Conservation (phyloP, 805 yeast species). For the Monosporozyma servazzii region DNA sequence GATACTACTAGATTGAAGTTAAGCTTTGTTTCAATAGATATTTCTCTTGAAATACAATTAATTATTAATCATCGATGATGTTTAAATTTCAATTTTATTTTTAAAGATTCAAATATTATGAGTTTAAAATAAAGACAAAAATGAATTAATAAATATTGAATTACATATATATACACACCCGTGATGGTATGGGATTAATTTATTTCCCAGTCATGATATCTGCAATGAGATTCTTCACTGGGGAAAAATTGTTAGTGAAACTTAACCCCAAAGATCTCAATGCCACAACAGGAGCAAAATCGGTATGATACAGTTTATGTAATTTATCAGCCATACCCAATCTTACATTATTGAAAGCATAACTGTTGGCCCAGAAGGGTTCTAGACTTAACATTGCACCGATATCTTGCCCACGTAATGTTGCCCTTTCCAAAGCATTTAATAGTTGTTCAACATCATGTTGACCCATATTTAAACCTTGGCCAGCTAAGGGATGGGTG, state of each 20-base stretch:
- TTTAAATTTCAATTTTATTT: background rate
- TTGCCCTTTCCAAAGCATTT: slow-evolving; percentile 58
- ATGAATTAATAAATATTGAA: background rate
- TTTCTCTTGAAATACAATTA: background rate
- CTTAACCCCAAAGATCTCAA: slow-evolving; percentile 71
- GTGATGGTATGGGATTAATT: no score
- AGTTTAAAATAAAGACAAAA: background rate
- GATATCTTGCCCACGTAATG: slow-evolving; percentile 74
- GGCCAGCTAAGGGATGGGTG: slow-evolving; percentile 96
- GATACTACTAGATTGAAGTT: background rate
- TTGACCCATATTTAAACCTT: slow-evolving; percentile 97
- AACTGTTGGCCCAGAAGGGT: slow-evolving; percentile 78
- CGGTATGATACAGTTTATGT: slow-evolving; percentile 77
- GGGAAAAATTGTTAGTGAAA: slow-evolving; percentile 50
- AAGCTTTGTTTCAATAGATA: background rate
- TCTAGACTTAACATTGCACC: slow-evolving; percentile 77
- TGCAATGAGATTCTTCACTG: slow-evolving; percentile 64
- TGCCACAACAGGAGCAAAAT: slow-evolving; percentile 62
- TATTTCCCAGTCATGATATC: slow-evolving; percentile 37
- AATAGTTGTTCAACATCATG: slow-evolving; percentile 74
- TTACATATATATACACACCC: background rate
- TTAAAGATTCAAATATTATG: background rate
- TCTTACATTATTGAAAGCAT: slow-evolving; percentile 67
- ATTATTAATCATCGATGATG: background rate
- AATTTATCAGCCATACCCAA: slow-evolving; percentile 87